Percentiles rank a stretch among this genome's conserved stretches.
Conservation (phyloP, 1,139 yeast species). For the Candida sanyaensis region DNA sequence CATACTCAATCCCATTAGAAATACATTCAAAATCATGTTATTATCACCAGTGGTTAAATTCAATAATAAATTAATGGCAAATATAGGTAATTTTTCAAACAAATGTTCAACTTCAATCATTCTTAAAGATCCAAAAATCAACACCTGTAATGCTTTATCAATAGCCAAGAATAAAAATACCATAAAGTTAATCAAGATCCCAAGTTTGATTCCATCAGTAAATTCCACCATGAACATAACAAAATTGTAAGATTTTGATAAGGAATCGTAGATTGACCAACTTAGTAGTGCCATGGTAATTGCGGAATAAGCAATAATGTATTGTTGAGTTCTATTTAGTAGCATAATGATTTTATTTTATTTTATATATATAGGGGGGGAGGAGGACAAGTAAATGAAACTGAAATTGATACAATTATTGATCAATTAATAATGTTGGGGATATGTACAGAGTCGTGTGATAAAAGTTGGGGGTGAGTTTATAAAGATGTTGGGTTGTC, state of each 20-base stretch:
- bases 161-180: slow-evolving; percentile 38
- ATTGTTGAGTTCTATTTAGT: slow-evolving; percentile 17
- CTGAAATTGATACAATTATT: too few species aligned
- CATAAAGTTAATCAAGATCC: slow-evolving; percentile 32
- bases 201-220: slow-evolving; percentile 38
- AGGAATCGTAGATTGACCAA: slow-evolving; percentile 30
- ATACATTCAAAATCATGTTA: slow-evolving; percentile 50
- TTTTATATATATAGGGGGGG: too few species aligned
- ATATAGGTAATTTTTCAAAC: slow-evolving; percentile 65
- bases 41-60: slow-evolving; percentile 62
- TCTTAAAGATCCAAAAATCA: slow-evolving; percentile 76
- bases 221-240: slow-evolving; percentile 31
- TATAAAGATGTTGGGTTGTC: slow-evolving; percentile 3
- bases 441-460: background rate
- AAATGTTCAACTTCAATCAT: slow-evolving; percentile 77
- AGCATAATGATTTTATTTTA: slow-evolving; percentile 1
- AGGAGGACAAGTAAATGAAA: too few species aligned
- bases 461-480: background rate
- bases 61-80: slow-evolving; percentile 58
- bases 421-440: too few species aligned
- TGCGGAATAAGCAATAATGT: slow-evolving; percentile 27
- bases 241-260: slow-evolving; percentile 27
- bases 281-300: slow-evolving; percentile 26
- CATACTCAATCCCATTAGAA: slow-evolving; percentile 45
- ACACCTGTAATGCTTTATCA: slow-evolving; percentile 45